Percentiles rank a stretch among this genome's conserved stretches.
phyloP scores from a whole-genome alignment of 371 early-diverging fungal genomes.

The Coemansia sp. region DNA sequence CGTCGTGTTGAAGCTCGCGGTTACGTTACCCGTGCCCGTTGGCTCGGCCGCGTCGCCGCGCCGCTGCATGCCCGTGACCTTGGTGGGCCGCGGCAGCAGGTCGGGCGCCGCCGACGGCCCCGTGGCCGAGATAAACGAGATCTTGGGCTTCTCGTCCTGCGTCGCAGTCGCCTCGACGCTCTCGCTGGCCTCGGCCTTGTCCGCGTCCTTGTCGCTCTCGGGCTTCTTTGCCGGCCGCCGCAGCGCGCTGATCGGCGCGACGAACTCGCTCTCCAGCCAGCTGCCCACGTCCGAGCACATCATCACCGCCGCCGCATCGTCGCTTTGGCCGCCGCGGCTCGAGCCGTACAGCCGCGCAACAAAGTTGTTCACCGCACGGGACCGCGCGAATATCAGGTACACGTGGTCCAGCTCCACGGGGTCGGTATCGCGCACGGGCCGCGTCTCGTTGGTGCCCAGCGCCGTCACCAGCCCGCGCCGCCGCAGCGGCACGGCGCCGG shows the following conservation, averaged over 20 bases:
- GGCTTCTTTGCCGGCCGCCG: slow-evolving; percentile 13
- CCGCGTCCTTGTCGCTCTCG: background rate
- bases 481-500: background rate
- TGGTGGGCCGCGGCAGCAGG: slow-evolving; percentile 21
- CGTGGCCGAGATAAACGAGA: slow-evolving; percentile 39
- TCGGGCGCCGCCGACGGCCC: slow-evolving; percentile 21
- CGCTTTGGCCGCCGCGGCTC: slow-evolving; percentile 6
- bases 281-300: slow-evolving; percentile 37
- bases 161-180: background rate
- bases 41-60: slow-evolving; percentile 1
- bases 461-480: slow-evolving; percentile 11
- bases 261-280: slow-evolving; percentile 43
- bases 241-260: slow-evolving; percentile 32
- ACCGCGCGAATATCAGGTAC: slow-evolving; percentile 41
- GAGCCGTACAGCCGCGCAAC: slow-evolving; percentile 31
- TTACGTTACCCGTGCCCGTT: background rate
- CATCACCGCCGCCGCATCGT: slow-evolving; percentile 9
- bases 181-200: background rate
- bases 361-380: slow-evolving; percentile 43
- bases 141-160: slow-evolving; percentile 9
- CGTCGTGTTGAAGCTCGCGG: background rate
- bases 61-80: slow-evolving; percentile 30
- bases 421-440: slow-evolving; percentile 29
- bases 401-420: slow-evolving; percentile 41
- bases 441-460: slow-evolving; percentile 10